Evolutionary conservation across 768 basidiomycete genomes (phyloP).

Genomic region (Punctularia strigosozonata): DNA sequence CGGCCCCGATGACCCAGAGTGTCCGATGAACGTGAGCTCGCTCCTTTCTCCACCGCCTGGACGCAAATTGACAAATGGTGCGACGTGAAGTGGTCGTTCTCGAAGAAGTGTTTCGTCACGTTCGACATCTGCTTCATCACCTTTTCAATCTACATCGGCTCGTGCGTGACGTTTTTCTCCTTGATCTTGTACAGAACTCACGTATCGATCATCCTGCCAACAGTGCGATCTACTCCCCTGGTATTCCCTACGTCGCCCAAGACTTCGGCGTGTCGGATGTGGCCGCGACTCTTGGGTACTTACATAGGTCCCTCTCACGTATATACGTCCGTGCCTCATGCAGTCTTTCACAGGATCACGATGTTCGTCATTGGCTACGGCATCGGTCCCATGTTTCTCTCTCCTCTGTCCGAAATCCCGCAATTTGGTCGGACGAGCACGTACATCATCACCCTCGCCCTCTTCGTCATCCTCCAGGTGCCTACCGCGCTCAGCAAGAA

Average conservation of each 20-base stretch:
- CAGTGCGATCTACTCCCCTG: slow-evolving; percentile 8
- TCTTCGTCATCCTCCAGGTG: slow-evolving; percentile 22
- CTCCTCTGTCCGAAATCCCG: slow-evolving; percentile 22
- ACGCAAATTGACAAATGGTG: no score
- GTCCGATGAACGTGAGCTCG: slow-evolving; percentile 11
- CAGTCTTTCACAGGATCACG: no score
- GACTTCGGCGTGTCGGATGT: slow-evolving; percentile 18
- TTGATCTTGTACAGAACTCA: no score
- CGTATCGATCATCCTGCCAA: slow-evolving; percentile 21
- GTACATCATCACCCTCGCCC: slow-evolving; percentile 19
- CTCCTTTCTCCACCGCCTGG: slow-evolving; percentile 2
- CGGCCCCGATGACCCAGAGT: slow-evolving; percentile 16
- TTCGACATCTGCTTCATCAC: slow-evolving; percentile 22
- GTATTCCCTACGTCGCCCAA: slow-evolving; percentile 8
- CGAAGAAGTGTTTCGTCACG: slow-evolving; percentile 18
- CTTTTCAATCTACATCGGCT: slow-evolving; percentile 22
- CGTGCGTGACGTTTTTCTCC: no score
- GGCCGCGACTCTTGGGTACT: slow-evolving; percentile 19
- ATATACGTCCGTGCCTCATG: no score
- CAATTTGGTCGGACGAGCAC: slow-evolving; percentile 20
- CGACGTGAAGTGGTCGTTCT: slow-evolving; percentile 20
- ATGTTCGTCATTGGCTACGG: slow-evolving; percentile 12
- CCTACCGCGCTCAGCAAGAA: slow-evolving; percentile 20
- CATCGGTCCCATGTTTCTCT: slow-evolving; percentile 8
- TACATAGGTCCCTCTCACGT: no score